Evolutionary conservation across 1,284 basidiomycete genomes (phyloP).

Genomic region (Paramarasmius palmivorus): DNA sequence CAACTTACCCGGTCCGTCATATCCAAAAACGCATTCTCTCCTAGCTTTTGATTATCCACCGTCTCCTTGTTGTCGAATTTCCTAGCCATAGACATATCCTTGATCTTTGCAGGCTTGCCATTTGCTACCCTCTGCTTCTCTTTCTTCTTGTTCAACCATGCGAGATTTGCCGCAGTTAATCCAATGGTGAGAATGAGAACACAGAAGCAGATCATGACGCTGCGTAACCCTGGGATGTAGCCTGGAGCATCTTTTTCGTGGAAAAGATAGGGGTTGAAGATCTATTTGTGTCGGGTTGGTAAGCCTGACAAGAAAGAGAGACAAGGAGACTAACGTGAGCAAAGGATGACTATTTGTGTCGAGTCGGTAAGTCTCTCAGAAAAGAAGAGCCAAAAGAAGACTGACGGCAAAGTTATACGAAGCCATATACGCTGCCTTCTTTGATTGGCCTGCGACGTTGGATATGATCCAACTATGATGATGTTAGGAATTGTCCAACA

Average conservation of each 20-base stretch:
- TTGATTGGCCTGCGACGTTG: neutral
- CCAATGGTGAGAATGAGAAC: neutral
- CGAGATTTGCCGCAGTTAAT: neutral
- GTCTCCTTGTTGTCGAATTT: neutral
- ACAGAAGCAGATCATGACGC: constrained; percentile 4
- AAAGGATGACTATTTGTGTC: no score
- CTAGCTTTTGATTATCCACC: neutral
- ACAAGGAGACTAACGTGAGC: no score
- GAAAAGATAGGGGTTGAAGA: constrained; percentile 3
- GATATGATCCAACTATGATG: constrained; percentile 3
- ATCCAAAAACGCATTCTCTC: neutral
- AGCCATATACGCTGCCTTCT: constrained; percentile 4
- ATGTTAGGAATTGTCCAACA: neutral
- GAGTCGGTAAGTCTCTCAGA: no score
- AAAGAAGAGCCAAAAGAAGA: neutral
- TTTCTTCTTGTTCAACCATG: neutral
- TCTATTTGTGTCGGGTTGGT: no score
- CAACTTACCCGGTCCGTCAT: neutral
- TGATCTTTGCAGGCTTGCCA: neutral
- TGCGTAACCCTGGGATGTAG: constrained; percentile 1
- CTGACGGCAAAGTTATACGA: neutral
- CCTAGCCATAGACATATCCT: neutral
- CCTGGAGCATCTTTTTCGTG: neutral
- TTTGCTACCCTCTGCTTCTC: neutral
- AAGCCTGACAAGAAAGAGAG: no score